Conservation (phyloP, 371 early-diverging fungal genomes). For the Apophysomyces variabilis region DNA sequence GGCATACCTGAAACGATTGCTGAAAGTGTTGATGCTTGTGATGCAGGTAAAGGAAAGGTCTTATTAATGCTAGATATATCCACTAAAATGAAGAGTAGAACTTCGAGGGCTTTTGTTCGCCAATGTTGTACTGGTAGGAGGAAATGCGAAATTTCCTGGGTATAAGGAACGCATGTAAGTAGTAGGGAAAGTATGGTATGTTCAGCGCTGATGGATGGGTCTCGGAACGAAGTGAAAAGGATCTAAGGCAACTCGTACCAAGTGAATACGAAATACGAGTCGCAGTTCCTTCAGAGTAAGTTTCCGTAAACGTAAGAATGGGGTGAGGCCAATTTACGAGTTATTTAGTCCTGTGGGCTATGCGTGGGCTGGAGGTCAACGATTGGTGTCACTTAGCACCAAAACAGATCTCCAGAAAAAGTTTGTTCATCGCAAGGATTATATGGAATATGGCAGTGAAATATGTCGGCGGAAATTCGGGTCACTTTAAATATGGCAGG, state of each 20-base stretch:
- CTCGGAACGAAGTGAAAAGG: constrained; percentile 42
- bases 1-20: constrained; percentile 81
- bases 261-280: constrained; percentile 68
- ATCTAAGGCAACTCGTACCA: constrained; percentile 68
- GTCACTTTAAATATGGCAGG: constrained; percentile 19
- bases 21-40: constrained; percentile 63
- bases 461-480: constrained; percentile 53
- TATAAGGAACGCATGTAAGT: constrained; percentile 72
- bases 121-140: constrained; percentile 81
- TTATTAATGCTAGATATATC: constrained; percentile 2
- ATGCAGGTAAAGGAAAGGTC: constrained; percentile 38
- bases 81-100: constrained; percentile 33
- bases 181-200: neutral
- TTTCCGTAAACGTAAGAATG: neutral
- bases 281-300: constrained; percentile 66
- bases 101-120: constrained; percentile 72
- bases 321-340: neutral
- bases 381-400: constrained; percentile 45
- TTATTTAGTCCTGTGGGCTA: constrained; percentile 51
- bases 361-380: constrained; percentile 60
- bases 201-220: neutral
- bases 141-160: constrained; percentile 73
- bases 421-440: constrained; percentile 61
- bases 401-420: constrained; percentile 51
- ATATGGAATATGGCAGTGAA: constrained; percentile 62